phyloP scores from a whole-genome alignment of 2,329 filamentous ascomycete species.

The Biscogniauxia marginata region DNA sequence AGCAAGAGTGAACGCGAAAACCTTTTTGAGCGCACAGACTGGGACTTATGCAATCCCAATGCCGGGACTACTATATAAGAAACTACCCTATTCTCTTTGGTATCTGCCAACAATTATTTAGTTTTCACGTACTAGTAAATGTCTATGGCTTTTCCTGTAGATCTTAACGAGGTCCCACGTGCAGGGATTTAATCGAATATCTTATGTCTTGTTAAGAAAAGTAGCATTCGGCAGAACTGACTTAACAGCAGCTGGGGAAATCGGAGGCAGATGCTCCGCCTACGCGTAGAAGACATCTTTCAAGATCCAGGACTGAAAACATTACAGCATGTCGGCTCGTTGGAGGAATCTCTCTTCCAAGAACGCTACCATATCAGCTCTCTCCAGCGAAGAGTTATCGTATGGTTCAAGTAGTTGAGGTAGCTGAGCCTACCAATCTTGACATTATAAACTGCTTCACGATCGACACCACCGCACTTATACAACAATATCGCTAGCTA shows the following conservation, averaged over 20 bases:
- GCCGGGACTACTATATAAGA: too few species aligned
- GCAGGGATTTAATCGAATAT: neutral
- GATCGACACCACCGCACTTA: neutral
- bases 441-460: neutral
- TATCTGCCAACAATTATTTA: too few species aligned
- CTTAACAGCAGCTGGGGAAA: neutral
- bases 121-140: too few species aligned
- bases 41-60: too few species aligned
- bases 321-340: neutral
- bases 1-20: too few species aligned
- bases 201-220: neutral
- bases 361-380: neutral
- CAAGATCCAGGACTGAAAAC: neutral
- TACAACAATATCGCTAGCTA: neutral
- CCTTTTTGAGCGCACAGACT: too few species aligned
- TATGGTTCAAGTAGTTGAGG: neutral
- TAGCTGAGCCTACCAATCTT: neutral
- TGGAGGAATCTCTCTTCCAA: neutral
- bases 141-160: too few species aligned
- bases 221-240: neutral
- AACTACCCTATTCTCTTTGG: slow-evolving; percentile 11
- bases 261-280: neutral
- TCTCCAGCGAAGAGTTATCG: neutral
- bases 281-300: neutral
- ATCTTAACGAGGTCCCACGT: too few species aligned